These are phyloP conservation scores for Ramalina peruviana DNA, from an alignment of 495 filamentous ascomycete species.

Conservation along the genomic window DNA sequence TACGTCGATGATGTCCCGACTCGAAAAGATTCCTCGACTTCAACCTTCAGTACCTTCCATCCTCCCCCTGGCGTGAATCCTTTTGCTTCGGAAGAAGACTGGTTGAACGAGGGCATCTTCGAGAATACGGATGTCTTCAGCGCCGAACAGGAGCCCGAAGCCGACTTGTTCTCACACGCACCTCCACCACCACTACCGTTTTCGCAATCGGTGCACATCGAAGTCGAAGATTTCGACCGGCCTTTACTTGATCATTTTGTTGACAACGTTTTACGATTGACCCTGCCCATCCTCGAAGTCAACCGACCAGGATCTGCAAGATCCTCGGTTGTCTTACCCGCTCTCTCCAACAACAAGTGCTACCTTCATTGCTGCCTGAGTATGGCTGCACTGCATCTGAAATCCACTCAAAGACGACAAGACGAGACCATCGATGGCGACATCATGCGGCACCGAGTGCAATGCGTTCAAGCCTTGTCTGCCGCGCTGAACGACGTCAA, in stretches of 20 bases:
- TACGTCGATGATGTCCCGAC: slow-evolving; percentile 84
- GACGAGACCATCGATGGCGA: slow-evolving; percentile 77
- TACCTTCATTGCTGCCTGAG: slow-evolving; percentile 95
- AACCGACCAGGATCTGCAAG: slow-evolving; percentile 70
- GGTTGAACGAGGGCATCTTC: slow-evolving; percentile 62
- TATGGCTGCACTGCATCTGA: slow-evolving; percentile 88
- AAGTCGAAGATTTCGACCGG: slow-evolving; percentile 80
- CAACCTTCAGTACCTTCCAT: slow-evolving; percentile 75
- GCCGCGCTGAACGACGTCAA: slow-evolving; percentile 61
- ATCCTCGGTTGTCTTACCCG: slow-evolving; percentile 66
- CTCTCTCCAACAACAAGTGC: slow-evolving; percentile 77
- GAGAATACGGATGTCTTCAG: slow-evolving; percentile 30
- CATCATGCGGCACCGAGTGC: slow-evolving; percentile 85
- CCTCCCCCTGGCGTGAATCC: slow-evolving; percentile 56
- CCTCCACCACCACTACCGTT: slow-evolving; percentile 19
- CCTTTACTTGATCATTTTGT: slow-evolving; percentile 86
- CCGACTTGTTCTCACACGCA: slow-evolving; percentile 58
- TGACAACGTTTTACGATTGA: slow-evolving; percentile 68
- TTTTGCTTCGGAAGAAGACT: slow-evolving; percentile 53
- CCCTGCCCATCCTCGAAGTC: slow-evolving; percentile 82
- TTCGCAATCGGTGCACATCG: slow-evolving; percentile 54
- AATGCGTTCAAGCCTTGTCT: slow-evolving; percentile 75
- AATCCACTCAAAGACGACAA: slow-evolving; percentile 52
- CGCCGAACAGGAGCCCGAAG: slow-evolving; percentile 49
- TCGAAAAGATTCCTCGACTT: slow-evolving; percentile 66